These are phyloP conservation scores for Anacardium occidentale DNA, from an alignment of 345 rosid species.

Conservation along the genomic window DNA sequence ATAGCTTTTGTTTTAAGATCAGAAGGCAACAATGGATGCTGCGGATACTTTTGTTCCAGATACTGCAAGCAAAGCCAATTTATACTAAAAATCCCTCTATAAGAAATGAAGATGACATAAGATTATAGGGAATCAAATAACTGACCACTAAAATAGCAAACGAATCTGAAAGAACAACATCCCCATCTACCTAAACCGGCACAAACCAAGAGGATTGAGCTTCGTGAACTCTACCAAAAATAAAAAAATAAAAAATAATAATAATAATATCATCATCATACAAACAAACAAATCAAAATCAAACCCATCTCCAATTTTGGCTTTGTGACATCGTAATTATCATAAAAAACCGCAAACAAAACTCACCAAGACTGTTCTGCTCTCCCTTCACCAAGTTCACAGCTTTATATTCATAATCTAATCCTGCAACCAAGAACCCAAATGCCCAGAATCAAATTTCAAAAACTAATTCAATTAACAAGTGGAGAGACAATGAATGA, in stretches of 20 bases:
- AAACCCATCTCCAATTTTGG: neutral
- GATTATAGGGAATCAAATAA: neutral
- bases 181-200: constrained; percentile 75
- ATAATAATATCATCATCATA: too few species aligned
- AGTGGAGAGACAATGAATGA: neutral
- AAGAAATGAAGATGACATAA: neutral
- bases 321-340: neutral
- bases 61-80: constrained; percentile 38
- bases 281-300: neutral
- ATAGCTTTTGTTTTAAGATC: constrained; percentile 62
- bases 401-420: constrained; percentile 60
- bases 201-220: constrained; percentile 83
- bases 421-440: constrained; percentile 35
- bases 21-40: constrained; percentile 59
- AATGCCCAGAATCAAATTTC: neutral
- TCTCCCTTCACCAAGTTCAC: constrained; percentile 59
- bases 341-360: neutral
- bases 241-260: constrained; percentile 8
- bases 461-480: neutral
- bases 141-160: constrained; percentile 65
- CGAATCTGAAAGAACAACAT: constrained; percentile 62
- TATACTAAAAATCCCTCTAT: neutral
- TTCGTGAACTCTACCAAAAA: constrained; percentile 62
- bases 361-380: constrained; percentile 56
- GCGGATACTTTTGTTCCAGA: constrained; percentile 81